Base-by-base conservation (phyloP, 129 eudicot species). In the Flaveria robusta region DNA sequence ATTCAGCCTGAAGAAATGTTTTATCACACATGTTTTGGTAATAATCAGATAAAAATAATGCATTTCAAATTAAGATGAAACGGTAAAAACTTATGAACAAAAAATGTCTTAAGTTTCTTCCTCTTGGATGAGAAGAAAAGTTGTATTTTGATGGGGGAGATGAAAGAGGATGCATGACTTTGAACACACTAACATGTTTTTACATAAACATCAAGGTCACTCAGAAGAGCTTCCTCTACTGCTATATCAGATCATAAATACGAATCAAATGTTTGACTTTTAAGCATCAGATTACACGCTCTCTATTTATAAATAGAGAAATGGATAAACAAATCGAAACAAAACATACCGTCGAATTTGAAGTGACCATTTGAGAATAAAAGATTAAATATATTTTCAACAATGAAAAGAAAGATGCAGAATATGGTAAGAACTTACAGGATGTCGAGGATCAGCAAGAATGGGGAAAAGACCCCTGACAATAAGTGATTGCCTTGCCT, bases 361-460 rank as follows among this genome's bases (percentile, higher is more conserved):
- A 68, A 68, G 59, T 7, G 24, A 52, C 23, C 5, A 5, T 6
- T 52, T 52, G 59, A 27, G 15, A 15, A 73, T 56, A 14, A 11
- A 56, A 19, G 67, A 20, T 22, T 12, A 74, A 9, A 59, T 74
- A 51, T 31, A 14, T 41, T 50, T 27, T 27, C 22, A 52, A 47
- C 13, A 5, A 29, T 8, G 31, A 39, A 47, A 72, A 55, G 43
- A 39, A 45, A 31, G 37, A 31, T 4, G 20, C 56, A 49, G n/a
- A 49, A 46, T 11, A 49, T 6, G 23, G 59, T 19, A 24, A 66
- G 65, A 82, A 88, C 98, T 85, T 81, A 92, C 98, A 12, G 96
- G 96, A 74, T 92, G 98, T 65, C 98, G 86, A 34, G 98, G 98
- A 90, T 92, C 98, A 43, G 98, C 98, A 72, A 92, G 98, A 92